Conservation (phyloP, 371 early-diverging fungal genomes). For the Rhizomucor miehei region DNA sequence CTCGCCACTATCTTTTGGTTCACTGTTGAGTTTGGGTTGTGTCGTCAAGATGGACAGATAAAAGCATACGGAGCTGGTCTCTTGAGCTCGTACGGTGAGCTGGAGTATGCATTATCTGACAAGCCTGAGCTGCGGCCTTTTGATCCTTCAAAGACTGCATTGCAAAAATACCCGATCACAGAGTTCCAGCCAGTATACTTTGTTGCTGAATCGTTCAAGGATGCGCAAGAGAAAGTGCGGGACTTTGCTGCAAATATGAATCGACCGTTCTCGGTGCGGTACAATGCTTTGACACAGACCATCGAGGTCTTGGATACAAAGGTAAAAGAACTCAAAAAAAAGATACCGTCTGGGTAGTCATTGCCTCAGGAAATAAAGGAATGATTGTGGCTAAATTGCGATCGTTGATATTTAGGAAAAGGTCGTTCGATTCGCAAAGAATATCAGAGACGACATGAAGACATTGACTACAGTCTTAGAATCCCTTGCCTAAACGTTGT, state of each 20-base stretch:
- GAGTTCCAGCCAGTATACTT: conserved; percentile 95
- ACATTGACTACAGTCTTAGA: conserved; percentile 70
- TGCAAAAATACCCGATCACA: conserved; percentile 89
- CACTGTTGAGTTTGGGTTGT: conserved; percentile 94
- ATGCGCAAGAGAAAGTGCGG: conserved; percentile 88
- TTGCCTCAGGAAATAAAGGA: no score
- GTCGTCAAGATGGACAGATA: conserved; percentile 76
- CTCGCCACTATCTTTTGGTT: conserved; percentile 94
- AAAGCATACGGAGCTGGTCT: conserved; percentile 95
- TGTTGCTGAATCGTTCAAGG: conserved; percentile 92
- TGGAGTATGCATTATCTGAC: conserved; percentile 83
- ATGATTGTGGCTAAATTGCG: background rate
- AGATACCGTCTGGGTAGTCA: no score
- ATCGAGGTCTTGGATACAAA: conserved; percentile 88
- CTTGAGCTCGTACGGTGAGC: conserved; percentile 94
- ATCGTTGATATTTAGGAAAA: conserved; percentile 48
- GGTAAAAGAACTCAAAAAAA: conserved; percentile 12
- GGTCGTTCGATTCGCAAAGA: conserved; percentile 72
- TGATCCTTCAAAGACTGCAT: conserved; percentile 80
- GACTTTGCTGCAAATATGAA: conserved; percentile 78
- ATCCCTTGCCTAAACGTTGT: conserved; percentile 6
- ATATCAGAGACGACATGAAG: conserved; percentile 72
- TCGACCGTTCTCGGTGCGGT: conserved; percentile 88
- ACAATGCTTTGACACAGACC: conserved; percentile 88
- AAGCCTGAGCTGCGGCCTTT: conserved; percentile 82